Evolutionary conservation across 139 green algal genomes (phyloP).

Genomic region (Picochlorum sp.): DNA sequence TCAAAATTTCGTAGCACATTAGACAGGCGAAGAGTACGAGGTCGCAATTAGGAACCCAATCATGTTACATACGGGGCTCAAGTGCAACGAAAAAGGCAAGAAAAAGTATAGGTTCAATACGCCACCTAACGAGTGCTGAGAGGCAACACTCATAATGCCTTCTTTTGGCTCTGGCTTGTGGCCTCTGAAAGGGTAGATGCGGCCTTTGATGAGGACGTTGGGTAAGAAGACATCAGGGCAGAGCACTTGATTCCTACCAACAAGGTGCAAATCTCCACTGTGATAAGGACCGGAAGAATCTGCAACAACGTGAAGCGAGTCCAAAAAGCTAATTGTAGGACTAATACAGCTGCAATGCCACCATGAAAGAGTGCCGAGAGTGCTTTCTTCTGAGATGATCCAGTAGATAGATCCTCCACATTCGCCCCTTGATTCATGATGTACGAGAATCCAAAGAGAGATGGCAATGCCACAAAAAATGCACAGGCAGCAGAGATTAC

Average conservation of each 20-base stretch:
- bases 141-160: no score
- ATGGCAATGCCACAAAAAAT: background rate
- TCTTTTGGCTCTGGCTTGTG: no score
- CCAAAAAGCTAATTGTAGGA: background rate
- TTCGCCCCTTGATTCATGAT: background rate
- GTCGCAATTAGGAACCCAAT: no score
- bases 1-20: no score
- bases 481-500: background rate
- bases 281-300: background rate
- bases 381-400: background rate
- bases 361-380: background rate
- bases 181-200: no score
- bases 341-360: background rate
- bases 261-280: background rate
- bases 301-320: background rate
- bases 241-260: background rate
- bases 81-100: no score
- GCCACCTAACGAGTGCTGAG: no score
- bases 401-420: background rate
- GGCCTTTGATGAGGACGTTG: no score
- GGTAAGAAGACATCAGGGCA: no score
- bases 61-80: no score
- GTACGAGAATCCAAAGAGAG: background rate
- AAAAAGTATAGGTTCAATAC: no score
- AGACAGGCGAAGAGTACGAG: no score